Conservation (phyloP, 1,139 yeast genomes). For the Geotrichum bryndzae region DNA sequence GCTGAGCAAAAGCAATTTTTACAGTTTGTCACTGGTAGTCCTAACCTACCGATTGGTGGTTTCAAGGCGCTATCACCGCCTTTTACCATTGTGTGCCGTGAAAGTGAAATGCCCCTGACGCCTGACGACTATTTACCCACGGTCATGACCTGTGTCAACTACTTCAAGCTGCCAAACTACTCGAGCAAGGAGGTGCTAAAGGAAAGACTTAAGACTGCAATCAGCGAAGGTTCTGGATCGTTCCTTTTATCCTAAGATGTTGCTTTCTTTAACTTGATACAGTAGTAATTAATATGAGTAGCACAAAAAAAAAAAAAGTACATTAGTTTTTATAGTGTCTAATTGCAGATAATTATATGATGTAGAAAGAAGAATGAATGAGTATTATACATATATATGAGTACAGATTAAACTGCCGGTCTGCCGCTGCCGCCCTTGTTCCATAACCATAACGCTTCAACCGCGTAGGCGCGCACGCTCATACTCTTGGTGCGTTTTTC, state of each 20-base stretch:
- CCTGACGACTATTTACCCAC: conserved; percentile 91
- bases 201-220: conserved; percentile 58
- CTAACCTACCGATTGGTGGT: conserved; percentile 90
- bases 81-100: conserved; percentile 78
- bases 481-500: conserved; percentile 60
- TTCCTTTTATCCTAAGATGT: conserved; percentile 59
- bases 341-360: no score
- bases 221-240: conserved; percentile 84
- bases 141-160: conserved; percentile 98
- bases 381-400: neutral
- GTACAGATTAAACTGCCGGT: conserved; percentile 19
- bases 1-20: conserved; percentile 64
- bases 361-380: no score
- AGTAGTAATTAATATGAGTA: neutral
- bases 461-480: conserved; percentile 77
- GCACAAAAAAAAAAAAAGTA: neutral
- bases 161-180: conserved; percentile 82
- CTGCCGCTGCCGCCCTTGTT: conserved; percentile 47
- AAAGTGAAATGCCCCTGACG: conserved; percentile 51
- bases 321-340: no score
- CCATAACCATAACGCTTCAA: conserved; percentile 94
- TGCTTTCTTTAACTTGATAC: neutral
- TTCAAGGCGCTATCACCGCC: conserved; percentile 77
- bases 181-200: conserved; percentile 56
- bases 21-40: conserved; percentile 90